Percentiles rank a stretch among this genome's conserved stretches.
phyloP scores from a whole-genome alignment of 2,329 filamentous ascomycete species.

The Stachybotrys elegans region DNA sequence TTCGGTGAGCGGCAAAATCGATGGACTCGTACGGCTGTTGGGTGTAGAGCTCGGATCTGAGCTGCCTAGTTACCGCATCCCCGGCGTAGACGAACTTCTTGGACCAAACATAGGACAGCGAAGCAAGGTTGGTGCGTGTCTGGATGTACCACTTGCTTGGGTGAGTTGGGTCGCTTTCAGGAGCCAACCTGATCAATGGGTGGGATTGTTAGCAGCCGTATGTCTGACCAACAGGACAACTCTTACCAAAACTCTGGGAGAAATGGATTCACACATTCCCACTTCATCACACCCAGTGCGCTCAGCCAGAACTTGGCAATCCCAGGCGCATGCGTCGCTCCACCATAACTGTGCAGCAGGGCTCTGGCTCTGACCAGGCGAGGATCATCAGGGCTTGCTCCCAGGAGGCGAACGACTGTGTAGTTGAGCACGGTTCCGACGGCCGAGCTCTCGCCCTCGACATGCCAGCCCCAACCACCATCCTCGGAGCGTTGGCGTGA shows the following conservation, averaged over 20 bases:
- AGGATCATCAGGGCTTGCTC: not conserved
- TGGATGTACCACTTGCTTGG: not conserved
- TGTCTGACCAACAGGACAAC: not conserved
- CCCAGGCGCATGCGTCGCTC: not conserved
- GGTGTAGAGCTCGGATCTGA: not conserved
- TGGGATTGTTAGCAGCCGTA: not conserved
- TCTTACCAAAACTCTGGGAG: not conserved
- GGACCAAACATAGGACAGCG: not conserved
- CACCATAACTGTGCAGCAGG: not conserved
- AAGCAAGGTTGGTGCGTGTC: not conserved
- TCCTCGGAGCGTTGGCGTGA: not conserved
- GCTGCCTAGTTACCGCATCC: not conserved
- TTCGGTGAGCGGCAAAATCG: not conserved
- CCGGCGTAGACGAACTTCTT: not conserved
- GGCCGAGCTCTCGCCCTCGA: not conserved
- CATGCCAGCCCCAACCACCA: not conserved
- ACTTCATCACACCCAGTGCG: not conserved
- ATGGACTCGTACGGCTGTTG: not conserved
- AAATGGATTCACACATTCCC: not conserved
- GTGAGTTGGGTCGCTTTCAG: not conserved
- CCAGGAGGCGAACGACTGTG: not conserved
- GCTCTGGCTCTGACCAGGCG: not conserved
- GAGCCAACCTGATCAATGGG: not conserved
- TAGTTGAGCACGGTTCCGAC: not conserved
- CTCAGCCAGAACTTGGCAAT: not conserved